phyloP scores from a whole-genome alignment of 495 filamentous ascomycete species.

The Neurospora sp. region DNA sequence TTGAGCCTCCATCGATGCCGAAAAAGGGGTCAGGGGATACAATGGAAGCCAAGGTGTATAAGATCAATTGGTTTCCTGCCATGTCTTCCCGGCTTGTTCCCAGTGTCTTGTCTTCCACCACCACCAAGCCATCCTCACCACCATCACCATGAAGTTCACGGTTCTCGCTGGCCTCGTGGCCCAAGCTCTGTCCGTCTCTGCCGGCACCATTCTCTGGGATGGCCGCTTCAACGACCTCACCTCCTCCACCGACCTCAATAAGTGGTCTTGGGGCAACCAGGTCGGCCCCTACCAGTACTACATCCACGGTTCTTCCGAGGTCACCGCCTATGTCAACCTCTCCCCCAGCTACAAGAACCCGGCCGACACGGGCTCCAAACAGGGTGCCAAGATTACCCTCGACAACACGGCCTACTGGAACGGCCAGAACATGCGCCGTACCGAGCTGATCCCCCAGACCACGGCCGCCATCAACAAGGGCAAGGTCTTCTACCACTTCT shows the following conservation, averaged over 20 bases:
- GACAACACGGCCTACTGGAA: conserved; percentile 52
- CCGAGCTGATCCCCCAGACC: conserved; percentile 60
- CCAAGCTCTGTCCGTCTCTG: conserved; percentile 15
- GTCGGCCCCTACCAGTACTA: conserved; percentile 64
- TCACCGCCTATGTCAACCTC: conserved; percentile 49
- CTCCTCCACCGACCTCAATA: conserved; percentile 40
- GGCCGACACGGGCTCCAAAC: conserved; percentile 46
- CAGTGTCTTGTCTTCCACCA: background rate
- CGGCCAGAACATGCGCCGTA: conserved; percentile 45
- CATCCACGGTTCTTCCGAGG: conserved; percentile 50
- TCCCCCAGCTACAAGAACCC: conserved; percentile 53
- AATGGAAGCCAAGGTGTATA: background rate
- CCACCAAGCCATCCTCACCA: background rate
- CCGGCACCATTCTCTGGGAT: conserved; percentile 46
- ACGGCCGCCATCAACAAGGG: conserved; percentile 49
- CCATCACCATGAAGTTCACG: conserved; percentile 17
- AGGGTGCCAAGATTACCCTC: conserved; percentile 61
- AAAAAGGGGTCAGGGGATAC: background rate
- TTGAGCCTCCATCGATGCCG: background rate
- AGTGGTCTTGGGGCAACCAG: conserved; percentile 58
- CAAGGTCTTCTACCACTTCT: conserved; percentile 62
- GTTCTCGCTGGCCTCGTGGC: conserved; percentile 13
- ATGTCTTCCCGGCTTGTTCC: background rate
- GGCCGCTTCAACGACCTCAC: conserved; percentile 50
- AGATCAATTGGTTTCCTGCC: background rate